phyloP scores from a whole-genome alignment of 148 eudicot genomes.

The Diospyros kaki region DNA sequence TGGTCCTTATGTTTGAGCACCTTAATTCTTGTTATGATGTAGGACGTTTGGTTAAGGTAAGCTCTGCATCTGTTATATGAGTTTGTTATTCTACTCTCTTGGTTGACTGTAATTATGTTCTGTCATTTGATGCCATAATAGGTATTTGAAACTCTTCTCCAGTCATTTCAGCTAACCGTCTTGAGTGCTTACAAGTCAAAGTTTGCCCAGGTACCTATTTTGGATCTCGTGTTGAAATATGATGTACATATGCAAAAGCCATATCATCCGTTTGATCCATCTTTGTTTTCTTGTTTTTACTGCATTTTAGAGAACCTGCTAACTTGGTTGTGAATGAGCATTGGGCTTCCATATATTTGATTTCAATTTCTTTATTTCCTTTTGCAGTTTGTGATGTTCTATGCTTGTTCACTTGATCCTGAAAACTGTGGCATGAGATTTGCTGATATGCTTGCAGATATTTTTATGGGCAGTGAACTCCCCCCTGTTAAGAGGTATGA shows the following conservation, averaged over 20 bases:
- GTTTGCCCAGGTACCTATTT: conserved; percentile 71
- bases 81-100: not conserved
- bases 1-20: conserved; percentile 77
- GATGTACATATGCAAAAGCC: not conserved
- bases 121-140: conserved; percentile 20
- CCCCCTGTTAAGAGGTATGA: conserved; percentile 60
- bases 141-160: conserved; percentile 80
- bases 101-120: not conserved
- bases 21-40: conserved; percentile 45
- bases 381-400: conserved; percentile 91
- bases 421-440: conserved; percentile 68
- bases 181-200: conserved; percentile 86
- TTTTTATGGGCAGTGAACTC: conserved; percentile 29
- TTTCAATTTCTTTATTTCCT: conserved; percentile 1
- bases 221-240: not conserved
- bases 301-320: not conserved
- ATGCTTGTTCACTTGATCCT: conserved; percentile 92
- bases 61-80: not conserved
- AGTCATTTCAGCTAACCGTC: conserved; percentile 72
- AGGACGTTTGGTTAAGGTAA: conserved; percentile 72
- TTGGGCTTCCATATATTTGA: conserved; percentile 9
- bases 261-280: not conserved
- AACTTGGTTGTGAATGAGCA: conserved; percentile 1
- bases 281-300: not conserved
- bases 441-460: conserved; percentile 51